Evolutionary conservation across 176 grass and related monocot genomes (phyloP), one percentile per base, ranked within the genome.

Genomic region (Ensete ventricosum): DNA sequence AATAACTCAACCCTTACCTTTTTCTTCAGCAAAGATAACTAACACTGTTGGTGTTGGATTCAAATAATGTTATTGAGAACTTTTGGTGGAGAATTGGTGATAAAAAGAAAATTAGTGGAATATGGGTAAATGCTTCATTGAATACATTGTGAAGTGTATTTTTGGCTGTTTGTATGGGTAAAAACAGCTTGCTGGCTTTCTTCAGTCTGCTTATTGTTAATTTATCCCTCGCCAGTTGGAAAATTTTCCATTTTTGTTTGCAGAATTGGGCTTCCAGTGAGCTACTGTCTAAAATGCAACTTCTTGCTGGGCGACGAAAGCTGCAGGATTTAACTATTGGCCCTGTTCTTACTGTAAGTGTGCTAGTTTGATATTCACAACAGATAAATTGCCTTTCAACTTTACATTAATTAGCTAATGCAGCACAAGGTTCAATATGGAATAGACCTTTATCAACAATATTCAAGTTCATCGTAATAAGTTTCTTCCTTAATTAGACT

Each of bases 271-370:
- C 77, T 57, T 88, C 95, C 62, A 91, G 78, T 81, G 88, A 85
- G 16, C 76, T 98, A 54, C 76, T 98, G 82, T 81, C 85, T 68
- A 98, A 98, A 84, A 85, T 98, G 88, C 87, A 87, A 72, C 67
- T 14, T 79, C 88, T 89, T 81, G 92, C 95, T 78, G 86, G 80
- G 60, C 84, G 90, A 79, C 91, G 90, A 69, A 98, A 91, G 53
- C 84, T 98, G 54, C 82, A 94, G 84, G 95, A 94, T 81, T 89
- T 98, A 85, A 98, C 95, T 26, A 58, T 98, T 75, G 95, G 95
- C 24, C 90, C 95, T 53, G 95, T 94, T 76, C 88, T 94, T 76
- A 98, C 90, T 34, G 95, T 98, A 83, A 91, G 86, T 84, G n/a
- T 55, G 24, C 49, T 68, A 27, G n/a, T 85, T 16, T 58, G 49